phyloP scores from a whole-genome alignment of 345 rosid genomes.

The Draba incana region DNA sequence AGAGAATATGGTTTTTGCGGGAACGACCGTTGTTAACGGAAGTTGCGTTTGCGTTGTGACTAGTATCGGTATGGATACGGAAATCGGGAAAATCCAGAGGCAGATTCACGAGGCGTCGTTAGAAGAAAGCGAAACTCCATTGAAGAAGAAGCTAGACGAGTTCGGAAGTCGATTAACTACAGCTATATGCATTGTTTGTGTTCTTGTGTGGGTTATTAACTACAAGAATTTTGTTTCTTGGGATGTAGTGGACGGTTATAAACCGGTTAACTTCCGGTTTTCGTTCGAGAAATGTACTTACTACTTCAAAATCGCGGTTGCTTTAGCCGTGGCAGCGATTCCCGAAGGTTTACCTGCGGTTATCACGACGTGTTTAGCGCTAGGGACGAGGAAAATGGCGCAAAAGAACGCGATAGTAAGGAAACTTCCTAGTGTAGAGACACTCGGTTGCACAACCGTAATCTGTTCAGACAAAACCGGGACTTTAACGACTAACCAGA shows the following conservation, averaged over 20 bases:
- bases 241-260: slow-evolving; percentile 66
- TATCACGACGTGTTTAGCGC: slow-evolving; percentile 83
- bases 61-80: slow-evolving; percentile 85
- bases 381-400: slow-evolving; percentile 95
- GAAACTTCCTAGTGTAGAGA: slow-evolving; percentile 93
- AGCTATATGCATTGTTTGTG: slow-evolving; percentile 78
- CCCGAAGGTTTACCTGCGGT: slow-evolving; percentile 99
- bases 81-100: slow-evolving; percentile 86
- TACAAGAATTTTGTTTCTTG: slow-evolving; percentile 81
- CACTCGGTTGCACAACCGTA: slow-evolving; percentile 96
- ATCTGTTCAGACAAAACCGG: slow-evolving; percentile 97
- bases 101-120: slow-evolving; percentile 89
- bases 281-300: slow-evolving; percentile 92
- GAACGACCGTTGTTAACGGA: slow-evolving; percentile 89
- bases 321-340: slow-evolving; percentile 93
- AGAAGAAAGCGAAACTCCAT: slow-evolving; percentile 82
- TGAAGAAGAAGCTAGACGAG: slow-evolving; percentile 89
- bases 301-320: slow-evolving; percentile 93
- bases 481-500: slow-evolving; percentile 90
- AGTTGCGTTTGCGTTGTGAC: slow-evolving; percentile 66
- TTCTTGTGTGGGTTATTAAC: slow-evolving; percentile 80
- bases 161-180: slow-evolving; percentile 78
- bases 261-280: slow-evolving; percentile 69
- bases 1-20: slow-evolving; percentile 83
- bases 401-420: slow-evolving; percentile 89